phyloP scores from a whole-genome alignment of 345 rosid species.

The Euphorbia pulcherrima region DNA sequence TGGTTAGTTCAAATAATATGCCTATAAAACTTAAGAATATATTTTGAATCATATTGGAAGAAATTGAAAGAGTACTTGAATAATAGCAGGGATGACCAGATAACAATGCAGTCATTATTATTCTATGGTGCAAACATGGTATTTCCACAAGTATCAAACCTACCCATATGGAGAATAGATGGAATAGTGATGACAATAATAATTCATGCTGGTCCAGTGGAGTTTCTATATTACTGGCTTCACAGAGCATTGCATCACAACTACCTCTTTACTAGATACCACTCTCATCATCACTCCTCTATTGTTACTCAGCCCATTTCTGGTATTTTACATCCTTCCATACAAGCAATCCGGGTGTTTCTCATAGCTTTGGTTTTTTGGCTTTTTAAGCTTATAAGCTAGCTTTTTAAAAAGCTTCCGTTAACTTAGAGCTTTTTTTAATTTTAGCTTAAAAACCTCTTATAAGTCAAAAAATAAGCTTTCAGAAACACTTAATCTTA shows the following conservation, averaged over 20 bases:
- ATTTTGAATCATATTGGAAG: too few species aligned
- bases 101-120: neutral
- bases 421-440: too few species aligned
- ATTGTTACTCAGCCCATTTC: slow-evolving; percentile 25
- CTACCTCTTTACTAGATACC: slow-evolving; percentile 21
- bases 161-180: slow-evolving; percentile 21
- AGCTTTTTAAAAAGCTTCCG: too few species aligned
- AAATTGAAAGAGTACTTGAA: neutral
- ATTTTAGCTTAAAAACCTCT: too few species aligned
- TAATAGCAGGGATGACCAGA: slow-evolving; percentile 26
- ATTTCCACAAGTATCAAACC: neutral
- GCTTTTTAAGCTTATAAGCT: too few species aligned
- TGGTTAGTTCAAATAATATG: too few species aligned
- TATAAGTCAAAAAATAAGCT: too few species aligned
- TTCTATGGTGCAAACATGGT: neutral
- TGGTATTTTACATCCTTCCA: neutral
- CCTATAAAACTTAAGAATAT: too few species aligned
- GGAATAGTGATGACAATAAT: slow-evolving; percentile 1
- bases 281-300: slow-evolving; percentile 29
- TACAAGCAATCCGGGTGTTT: too few species aligned
- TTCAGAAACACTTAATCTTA: too few species aligned
- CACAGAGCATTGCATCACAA: slow-evolving; percentile 23
- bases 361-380: too few species aligned
- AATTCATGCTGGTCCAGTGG: slow-evolving; percentile 25
- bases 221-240: slow-evolving; percentile 23